Evolutionary conservation across 495 filamentous ascomycete genomes (phyloP), one percentile per base, ranked within the genome.

Genomic region (Letharia columbiana): DNA sequence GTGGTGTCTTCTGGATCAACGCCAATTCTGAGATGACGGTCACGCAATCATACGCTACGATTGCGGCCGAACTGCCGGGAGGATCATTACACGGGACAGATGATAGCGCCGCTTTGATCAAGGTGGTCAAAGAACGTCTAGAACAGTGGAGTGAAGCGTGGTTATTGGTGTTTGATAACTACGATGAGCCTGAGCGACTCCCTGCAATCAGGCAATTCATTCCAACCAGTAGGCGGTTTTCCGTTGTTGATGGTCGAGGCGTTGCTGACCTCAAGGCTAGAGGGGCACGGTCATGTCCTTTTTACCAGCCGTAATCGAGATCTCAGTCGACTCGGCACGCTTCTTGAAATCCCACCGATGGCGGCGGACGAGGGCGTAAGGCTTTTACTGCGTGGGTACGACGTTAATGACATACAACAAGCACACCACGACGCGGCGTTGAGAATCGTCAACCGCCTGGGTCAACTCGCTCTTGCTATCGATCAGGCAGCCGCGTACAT

Each of bases 401-500:
- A 56, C 15, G 17, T 20, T 10, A 37, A 8, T 6, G 33, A 37
- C 2, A 57, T 37, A 35, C 54, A 37, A 10, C 11, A 8, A 17
- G 4, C 0, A 20, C 33, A 57, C 8, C 15, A 20, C 37, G 33
- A 37, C 15, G 11, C 15, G 5, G 54, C 54, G 20, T 7, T 17
- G 18, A 37, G 17, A 2, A 37, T 57, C 10, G 4, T 57, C 17
- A 5, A 57, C 4, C 31, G 54, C 8, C 33, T 57, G 6, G 54
- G 54, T n/a, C 10, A 7, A 2, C 54, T 57, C 2, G 54, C 54
- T 37, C 33, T 57, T 20, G 54, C 54, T 20, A 57, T 57, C 5
- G 54, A 63, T 41, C 61, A 63, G 35, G 61, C 61, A 1, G 61
- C 61, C 2, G 50, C 61, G 18, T 63, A 63, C 13, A 63, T 63